Percentiles rank a stretch among this genome's conserved stretches.
Evolutionary conservation across 169 alveolate species (phyloP).

Genomic region (Plasmodium inui): DNA sequence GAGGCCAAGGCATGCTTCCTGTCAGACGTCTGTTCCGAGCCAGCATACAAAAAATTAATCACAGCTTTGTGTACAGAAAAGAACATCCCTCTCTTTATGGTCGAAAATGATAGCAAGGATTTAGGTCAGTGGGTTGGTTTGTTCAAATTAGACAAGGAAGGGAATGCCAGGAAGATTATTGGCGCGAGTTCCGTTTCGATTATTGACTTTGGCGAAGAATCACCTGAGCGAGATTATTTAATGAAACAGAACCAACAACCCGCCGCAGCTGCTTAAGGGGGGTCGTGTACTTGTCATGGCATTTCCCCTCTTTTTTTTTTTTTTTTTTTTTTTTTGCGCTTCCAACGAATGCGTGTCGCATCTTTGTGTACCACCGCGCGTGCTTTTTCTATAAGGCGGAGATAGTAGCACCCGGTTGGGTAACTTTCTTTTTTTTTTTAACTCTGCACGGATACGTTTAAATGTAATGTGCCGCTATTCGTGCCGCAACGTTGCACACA

Average conservation of each 20-base stretch:
- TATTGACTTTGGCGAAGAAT: conserved; percentile 95
- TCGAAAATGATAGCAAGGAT: conserved; percentile 93
- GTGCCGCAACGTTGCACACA: not conserved
- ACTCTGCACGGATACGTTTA: not conserved
- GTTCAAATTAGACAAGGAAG: conserved; percentile 95
- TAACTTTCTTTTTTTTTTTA: not conserved
- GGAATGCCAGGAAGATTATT: conserved; percentile 94
- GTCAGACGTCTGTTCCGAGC: conserved; percentile 95
- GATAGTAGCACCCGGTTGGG: not conserved
- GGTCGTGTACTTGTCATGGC: not conserved
- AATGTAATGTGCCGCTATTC: not conserved
- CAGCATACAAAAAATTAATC: conserved; percentile 94
- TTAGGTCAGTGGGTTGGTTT: conserved; percentile 98
- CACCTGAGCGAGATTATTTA: conserved; percentile 93
- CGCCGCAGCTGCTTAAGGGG: conserved; percentile 9
- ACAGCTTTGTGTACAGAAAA: conserved; percentile 93
- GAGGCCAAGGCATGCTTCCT: conserved; percentile 95
- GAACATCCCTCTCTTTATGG: conserved; percentile 92
- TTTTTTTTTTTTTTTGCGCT: not conserved
- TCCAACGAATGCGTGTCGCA: not conserved
- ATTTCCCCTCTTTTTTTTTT: not conserved
- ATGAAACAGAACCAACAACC: conserved; percentile 85
- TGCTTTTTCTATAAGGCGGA: not conserved
- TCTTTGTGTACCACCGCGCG: not conserved
- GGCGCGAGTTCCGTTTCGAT: conserved; percentile 97